Conservation (phyloP, 768 basidiomycete species). For the Polyporus arcularius region DNA sequence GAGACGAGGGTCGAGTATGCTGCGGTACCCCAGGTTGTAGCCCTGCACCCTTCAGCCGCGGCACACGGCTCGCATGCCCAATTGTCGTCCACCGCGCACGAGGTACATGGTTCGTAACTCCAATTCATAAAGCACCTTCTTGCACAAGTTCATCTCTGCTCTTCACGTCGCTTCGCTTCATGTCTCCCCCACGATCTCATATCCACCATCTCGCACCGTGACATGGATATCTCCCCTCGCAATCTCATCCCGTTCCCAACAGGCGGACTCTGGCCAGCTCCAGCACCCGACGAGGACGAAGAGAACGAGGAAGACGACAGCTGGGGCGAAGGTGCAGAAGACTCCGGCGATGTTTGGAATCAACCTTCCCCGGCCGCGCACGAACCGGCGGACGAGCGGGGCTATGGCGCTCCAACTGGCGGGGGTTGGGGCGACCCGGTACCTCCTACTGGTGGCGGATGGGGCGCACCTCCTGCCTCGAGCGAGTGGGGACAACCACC, state of each 20-base stretch:
- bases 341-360: not conserved
- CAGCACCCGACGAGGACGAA: constrained; percentile 1
- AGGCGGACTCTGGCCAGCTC: constrained; percentile 7
- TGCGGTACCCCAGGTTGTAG: constrained; percentile 8
- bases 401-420: constrained; percentile 3
- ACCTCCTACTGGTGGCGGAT: constrained; percentile 1
- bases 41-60: constrained; percentile 4
- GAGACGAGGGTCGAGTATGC: not conserved
- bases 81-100: constrained; percentile 5
- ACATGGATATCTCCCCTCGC: constrained; percentile 4
- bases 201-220: not conserved
- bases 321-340: not conserved
- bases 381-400: not conserved
- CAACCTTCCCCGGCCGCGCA: not conserved
- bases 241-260: constrained; percentile 16
- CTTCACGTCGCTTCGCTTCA: not conserved
- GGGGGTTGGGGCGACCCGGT: constrained; percentile 1
- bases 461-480: not conserved
- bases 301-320: not conserved
- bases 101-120: constrained; percentile 11
- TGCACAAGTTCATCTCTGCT: not conserved
- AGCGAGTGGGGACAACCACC: constrained; percentile 1
- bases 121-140: not conserved
- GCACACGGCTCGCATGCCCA: constrained; percentile 9
- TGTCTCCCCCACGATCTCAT: constrained; percentile 2